phyloP scores from a whole-genome alignment of 257 asterid species.

The Rehmannia glutinosa region DNA sequence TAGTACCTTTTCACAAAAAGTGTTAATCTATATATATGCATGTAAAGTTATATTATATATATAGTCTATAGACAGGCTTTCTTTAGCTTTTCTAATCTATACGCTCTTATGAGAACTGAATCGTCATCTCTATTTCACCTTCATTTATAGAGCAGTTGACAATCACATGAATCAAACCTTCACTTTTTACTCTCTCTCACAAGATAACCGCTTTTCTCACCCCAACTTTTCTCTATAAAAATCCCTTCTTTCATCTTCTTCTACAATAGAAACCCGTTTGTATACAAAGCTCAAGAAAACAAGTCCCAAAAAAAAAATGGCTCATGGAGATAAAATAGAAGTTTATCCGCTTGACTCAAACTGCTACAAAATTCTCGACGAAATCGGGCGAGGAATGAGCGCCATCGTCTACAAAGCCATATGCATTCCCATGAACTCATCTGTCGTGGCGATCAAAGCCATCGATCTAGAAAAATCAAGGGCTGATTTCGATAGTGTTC shows the following conservation, averaged over 20 bases:
- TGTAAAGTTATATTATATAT: not conserved
- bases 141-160: conserved; percentile 20
- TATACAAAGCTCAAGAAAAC: not conserved
- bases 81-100: not conserved
- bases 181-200: conserved; percentile 21
- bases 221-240: not conserved
- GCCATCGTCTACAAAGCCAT: conserved; percentile 76
- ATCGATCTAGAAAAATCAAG: conserved; percentile 66
- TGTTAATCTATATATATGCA: not conserved
- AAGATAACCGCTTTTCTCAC: conserved; percentile 20
- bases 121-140: not conserved
- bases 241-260: conserved; percentile 1
- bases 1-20: not conserved
- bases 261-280: not conserved
- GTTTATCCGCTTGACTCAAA: conserved; percentile 25
- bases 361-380: conserved; percentile 42
- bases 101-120: not conserved
- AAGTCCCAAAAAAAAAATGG: conserved; percentile 11
- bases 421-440: conserved; percentile 49
- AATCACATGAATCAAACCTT: conserved; percentile 29
- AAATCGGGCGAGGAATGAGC: conserved; percentile 70
- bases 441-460: conserved; percentile 69
- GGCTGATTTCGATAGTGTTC: conserved; percentile 50
- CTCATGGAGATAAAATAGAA: conserved; percentile 10
- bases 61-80: not conserved